Evolutionary conservation across 805 yeast species (phyloP).

Genomic region (Lipomyces orientalis): DNA sequence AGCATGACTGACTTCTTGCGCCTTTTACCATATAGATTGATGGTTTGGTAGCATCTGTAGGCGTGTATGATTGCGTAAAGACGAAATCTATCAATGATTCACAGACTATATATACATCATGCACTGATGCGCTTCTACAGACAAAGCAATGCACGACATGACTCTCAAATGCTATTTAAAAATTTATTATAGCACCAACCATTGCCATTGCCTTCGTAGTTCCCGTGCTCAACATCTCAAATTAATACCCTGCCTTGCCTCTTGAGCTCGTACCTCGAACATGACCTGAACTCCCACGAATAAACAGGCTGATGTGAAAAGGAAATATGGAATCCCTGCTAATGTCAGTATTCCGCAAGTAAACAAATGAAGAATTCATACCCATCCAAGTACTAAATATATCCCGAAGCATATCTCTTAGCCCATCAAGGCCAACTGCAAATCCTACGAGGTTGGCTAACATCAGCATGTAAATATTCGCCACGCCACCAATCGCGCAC

Average conservation of each 20-base stretch:
- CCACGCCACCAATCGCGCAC: conserved; percentile 86
- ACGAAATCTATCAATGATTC: neutral
- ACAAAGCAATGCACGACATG: neutral
- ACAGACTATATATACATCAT: neutral
- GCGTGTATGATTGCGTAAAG: too few relatives aligned
- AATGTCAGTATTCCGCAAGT: neutral
- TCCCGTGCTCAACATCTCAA: conserved; percentile 64
- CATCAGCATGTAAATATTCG: conserved; percentile 97
- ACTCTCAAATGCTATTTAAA: neutral
- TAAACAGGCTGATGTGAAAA: conserved; percentile 69
- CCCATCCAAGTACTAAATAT: conserved; percentile 79
- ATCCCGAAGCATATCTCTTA: conserved; percentile 64
- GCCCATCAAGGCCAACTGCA: conserved; percentile 90
- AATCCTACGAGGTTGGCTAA: conserved; percentile 94
- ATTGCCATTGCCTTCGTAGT: neutral
- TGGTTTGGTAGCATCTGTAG: too few relatives aligned
- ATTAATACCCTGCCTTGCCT: conserved; percentile 80
- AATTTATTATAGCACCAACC: neutral
- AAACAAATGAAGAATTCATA: neutral
- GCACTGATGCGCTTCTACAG: neutral
- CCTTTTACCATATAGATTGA: neutral
- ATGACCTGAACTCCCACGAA: conserved; percentile 89
- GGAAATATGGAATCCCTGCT: conserved; percentile 46
- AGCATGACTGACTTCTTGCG: too few relatives aligned
- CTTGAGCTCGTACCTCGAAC: conserved; percentile 91